Conservation (phyloP, 805 yeast species). For the Metschnikowia lachancei region DNA sequence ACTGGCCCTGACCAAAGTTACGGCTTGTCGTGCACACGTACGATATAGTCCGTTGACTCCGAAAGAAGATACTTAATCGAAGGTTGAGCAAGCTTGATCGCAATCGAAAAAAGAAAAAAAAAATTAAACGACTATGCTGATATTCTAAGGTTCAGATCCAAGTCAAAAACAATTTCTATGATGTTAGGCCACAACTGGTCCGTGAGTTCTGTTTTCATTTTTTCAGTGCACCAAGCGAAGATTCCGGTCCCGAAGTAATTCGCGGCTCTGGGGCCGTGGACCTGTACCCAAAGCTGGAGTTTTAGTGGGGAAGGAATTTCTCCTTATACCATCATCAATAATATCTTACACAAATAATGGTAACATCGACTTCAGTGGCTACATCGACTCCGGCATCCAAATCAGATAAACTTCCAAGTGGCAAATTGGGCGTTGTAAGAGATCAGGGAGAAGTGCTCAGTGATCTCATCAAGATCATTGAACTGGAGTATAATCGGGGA, state of each 20-base stretch:
- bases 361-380: conserved; percentile 3
- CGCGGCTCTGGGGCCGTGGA: conserved; percentile 5
- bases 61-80: too few relatives aligned
- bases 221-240: neutral
- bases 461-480: conserved; percentile 26
- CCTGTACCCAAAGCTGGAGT: conserved; percentile 3
- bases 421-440: neutral
- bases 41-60: too few relatives aligned
- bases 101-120: too few relatives aligned
- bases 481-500: conserved; percentile 38
- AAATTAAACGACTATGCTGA: too few relatives aligned
- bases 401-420: neutral
- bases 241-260: neutral
- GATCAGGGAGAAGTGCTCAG: conserved; percentile 8
- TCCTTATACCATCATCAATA: neutral
- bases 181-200: too few relatives aligned
- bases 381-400: neutral
- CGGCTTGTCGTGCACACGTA: too few relatives aligned
- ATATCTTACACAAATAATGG: neutral
- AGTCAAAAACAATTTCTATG: too few relatives aligned
- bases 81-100: too few relatives aligned
- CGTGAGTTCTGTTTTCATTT: too few relatives aligned
- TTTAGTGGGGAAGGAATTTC: conserved; percentile 7
- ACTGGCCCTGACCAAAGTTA: neutral
- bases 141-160: too few relatives aligned